A percentile compares a stretch with the other conserved stretches of the same genome.
Conservation (phyloP, 176 grass and related monocot genomes). For the Dactylis glomerata region DNA sequence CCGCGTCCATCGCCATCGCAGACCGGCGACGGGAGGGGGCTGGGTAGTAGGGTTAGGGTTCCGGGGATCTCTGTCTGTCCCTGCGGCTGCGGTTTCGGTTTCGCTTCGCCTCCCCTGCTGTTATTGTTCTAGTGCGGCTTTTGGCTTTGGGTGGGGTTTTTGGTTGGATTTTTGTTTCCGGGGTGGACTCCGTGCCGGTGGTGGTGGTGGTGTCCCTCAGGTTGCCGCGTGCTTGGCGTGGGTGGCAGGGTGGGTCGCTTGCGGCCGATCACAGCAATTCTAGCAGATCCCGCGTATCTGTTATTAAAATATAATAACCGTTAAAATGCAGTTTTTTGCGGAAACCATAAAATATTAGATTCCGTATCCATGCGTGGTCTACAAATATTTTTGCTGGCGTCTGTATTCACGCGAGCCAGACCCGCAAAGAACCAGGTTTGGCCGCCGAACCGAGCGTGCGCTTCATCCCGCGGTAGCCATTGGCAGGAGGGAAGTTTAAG, state of each 20-base stretch:
- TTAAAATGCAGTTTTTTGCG: too few relatives aligned
- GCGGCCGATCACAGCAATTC: too few relatives aligned
- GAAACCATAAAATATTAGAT: too few relatives aligned
- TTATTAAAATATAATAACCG: too few relatives aligned
- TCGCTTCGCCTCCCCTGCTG: neutral
- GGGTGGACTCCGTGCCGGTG: neutral
- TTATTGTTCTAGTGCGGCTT: neutral
- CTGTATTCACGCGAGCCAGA: too few relatives aligned
- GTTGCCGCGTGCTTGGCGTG: neutral
- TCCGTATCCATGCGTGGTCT: too few relatives aligned
- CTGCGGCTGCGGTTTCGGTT: neutral
- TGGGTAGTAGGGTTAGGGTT: conserved; percentile 27
- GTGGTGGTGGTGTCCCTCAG: neutral
- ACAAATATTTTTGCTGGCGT: too few relatives aligned
- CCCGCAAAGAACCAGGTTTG: too few relatives aligned
- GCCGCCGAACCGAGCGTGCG: too few relatives aligned
- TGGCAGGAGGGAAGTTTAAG: too few relatives aligned
- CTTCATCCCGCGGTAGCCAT: too few relatives aligned
- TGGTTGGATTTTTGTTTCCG: neutral
- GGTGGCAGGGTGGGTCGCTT: neutral
- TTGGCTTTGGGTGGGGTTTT: neutral
- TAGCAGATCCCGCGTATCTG: too few relatives aligned
- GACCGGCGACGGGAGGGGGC: neutral
- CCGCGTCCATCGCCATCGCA: conserved; percentile 64
- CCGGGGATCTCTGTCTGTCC: neutral